Conservation (phyloP, 202 grass and related monocot species). For the Saccharum hybrid region DNA sequence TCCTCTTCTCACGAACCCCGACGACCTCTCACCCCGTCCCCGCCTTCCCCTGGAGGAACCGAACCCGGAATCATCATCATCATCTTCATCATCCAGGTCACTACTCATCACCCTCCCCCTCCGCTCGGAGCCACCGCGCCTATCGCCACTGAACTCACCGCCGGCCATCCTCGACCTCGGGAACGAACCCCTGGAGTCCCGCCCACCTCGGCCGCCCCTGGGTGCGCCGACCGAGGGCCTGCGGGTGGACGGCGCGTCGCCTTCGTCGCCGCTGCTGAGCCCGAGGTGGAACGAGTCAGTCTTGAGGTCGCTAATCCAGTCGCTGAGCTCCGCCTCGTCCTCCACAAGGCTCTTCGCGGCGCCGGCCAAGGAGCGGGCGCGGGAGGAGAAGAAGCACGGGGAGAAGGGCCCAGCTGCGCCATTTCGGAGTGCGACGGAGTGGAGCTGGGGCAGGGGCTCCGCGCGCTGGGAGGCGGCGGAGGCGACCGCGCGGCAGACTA, state of each 20-base stretch:
- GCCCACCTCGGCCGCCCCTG: conserved; percentile 50
- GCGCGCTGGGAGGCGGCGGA: conserved; percentile 19
- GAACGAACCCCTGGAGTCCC: conserved; percentile 45
- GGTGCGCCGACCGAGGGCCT: conserved; percentile 20
- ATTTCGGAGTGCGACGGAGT: conserved; percentile 23
- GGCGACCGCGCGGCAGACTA: conserved; percentile 44
- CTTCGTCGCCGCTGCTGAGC: conserved; percentile 68
- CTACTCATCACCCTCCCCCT: conserved; percentile 49
- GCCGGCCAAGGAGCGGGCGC: conserved; percentile 12
- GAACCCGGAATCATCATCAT: conserved; percentile 46
- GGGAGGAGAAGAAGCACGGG: conserved; percentile 58
- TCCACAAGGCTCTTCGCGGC: conserved; percentile 71
- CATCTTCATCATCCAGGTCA: conserved; percentile 30
- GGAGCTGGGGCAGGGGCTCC: conserved; percentile 22
- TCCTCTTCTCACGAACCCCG: conserved; percentile 40
- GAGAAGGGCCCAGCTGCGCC: conserved; percentile 32
- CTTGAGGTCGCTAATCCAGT: conserved; percentile 79
- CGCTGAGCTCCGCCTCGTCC: conserved; percentile 82
- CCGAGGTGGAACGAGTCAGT: conserved; percentile 60
- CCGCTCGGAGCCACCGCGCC: conserved; percentile 39
- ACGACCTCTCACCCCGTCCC: conserved; percentile 33
- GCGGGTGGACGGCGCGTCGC: conserved; percentile 33
- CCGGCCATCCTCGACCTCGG: conserved; percentile 51
- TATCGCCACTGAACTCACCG: conserved; percentile 34
- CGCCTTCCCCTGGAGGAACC: conserved; percentile 40